A percentile compares a stretch with the other conserved stretches of the same genome.
Conservation (phyloP, 805 yeast species). For the Teunomyces atbi region DNA sequence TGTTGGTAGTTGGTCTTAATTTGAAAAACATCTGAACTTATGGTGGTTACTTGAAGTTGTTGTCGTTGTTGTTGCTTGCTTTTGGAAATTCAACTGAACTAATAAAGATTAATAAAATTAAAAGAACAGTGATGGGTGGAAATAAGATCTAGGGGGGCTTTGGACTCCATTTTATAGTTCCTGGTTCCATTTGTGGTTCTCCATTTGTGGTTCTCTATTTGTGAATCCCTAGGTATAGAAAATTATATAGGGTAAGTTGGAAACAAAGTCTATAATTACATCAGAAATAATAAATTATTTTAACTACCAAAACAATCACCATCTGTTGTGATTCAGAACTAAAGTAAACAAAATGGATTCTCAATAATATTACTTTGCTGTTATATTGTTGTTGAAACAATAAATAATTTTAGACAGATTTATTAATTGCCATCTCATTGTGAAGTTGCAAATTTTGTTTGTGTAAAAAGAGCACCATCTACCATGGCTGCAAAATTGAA, state of each 20-base stretch:
- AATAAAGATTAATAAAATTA: not conserved
- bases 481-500: not conserved
- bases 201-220: not conserved
- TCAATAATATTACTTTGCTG: too few species aligned
- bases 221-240: not conserved
- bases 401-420: too few species aligned
- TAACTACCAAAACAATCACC: too few species aligned
- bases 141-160: not conserved
- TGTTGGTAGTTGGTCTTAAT: not conserved
- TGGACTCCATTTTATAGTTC: not conserved
- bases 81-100: not conserved
- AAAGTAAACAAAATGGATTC: too few species aligned
- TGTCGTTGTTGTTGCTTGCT: not conserved
- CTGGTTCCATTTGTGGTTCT: not conserved
- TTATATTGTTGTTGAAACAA: too few species aligned
- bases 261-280: too few species aligned
- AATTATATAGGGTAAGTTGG: not conserved
- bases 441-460: not conserved
- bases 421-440: too few species aligned
- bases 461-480: not conserved
- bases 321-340: too few species aligned
- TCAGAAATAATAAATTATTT: too few species aligned
- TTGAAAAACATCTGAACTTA: not conserved
- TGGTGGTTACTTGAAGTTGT: not conserved
- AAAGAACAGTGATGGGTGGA: not conserved